These are phyloP conservation scores for Pleurotus cornucopiae DNA, from an alignment of 768 basidiomycete species.

Conservation along the genomic window DNA sequence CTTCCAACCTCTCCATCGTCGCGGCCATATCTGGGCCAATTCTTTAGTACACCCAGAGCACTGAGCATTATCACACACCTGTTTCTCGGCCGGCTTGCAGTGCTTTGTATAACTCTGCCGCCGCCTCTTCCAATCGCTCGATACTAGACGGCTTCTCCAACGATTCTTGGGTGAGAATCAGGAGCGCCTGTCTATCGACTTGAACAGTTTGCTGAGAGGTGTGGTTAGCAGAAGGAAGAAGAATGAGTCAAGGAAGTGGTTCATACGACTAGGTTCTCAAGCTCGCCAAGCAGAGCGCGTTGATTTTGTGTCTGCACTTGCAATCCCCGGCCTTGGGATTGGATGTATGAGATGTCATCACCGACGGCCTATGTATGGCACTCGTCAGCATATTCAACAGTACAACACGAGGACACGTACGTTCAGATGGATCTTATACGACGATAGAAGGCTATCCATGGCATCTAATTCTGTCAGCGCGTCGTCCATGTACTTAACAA, in stretches of 20 bases:
- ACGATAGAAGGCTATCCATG: constrained; percentile 84
- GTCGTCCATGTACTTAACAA: constrained; percentile 86
- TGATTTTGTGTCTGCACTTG: constrained; percentile 99
- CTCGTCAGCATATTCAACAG: too few relatives aligned
- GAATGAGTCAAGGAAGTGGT: background rate
- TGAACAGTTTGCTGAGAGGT: constrained; percentile 81
- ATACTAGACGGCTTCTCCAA: constrained; percentile 78
- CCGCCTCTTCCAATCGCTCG: constrained; percentile 74
- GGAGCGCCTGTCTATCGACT: constrained; percentile 74
- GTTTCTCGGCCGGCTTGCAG: constrained; percentile 86
- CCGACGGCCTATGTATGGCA: constrained; percentile 65
- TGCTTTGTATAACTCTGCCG: constrained; percentile 91
- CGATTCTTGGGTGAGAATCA: constrained; percentile 83
- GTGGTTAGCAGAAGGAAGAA: background rate
- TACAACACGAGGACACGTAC: constrained; percentile 37
- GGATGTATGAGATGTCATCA: constrained; percentile 94
- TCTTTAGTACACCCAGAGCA: too few relatives aligned
- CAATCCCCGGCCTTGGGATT: constrained; percentile 92
- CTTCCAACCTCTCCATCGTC: constrained; percentile 87
- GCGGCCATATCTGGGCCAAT: constrained; percentile 81
- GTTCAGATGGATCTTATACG: constrained; percentile 96
- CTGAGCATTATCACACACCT: constrained; percentile 41
- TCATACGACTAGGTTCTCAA: constrained; percentile 81
- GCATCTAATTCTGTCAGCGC: constrained; percentile 84
- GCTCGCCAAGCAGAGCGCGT: constrained; percentile 73